Percentiles rank a stretch among this genome's conserved stretches.
phyloP scores from a whole-genome alignment of 2,329 filamentous ascomycete species.

The Nigrospora sphaerica region DNA sequence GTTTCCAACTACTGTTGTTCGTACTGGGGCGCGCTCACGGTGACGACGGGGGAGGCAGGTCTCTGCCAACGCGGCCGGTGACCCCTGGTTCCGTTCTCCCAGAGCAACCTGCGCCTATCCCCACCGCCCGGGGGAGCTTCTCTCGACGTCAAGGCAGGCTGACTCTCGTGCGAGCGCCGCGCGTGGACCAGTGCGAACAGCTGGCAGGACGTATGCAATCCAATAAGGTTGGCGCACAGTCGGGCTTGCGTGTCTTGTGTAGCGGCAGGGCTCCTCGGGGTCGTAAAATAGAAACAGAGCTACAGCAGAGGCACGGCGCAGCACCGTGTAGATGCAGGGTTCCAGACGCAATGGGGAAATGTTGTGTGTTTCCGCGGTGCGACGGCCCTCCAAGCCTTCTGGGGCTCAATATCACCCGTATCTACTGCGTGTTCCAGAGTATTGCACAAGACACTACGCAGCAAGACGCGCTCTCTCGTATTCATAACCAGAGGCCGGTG shows the following conservation, averaged over 20 bases:
- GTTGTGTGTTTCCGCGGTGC: conserved; percentile 24
- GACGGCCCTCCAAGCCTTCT: conserved; percentile 10
- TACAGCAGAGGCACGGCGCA: conserved; percentile 13
- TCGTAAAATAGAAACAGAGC: conserved; percentile 14
- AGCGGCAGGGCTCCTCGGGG: conserved; percentile 12
- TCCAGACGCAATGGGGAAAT: conserved; percentile 14
- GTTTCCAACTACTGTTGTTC: background rate
- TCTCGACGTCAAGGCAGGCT: conserved; percentile 7
- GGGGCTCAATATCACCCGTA: background rate
- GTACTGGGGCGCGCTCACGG: background rate
- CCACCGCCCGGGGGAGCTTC: conserved; percentile 17
- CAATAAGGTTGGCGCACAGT: conserved; percentile 16
- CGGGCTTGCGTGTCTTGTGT: conserved; percentile 2
- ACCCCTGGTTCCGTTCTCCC: no score
- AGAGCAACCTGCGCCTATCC: background rate
- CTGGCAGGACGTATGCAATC: conserved; percentile 16
- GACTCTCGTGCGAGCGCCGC: conserved; percentile 8
- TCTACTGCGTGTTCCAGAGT: conserved; percentile 12
- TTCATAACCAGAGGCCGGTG: conserved; percentile 18
- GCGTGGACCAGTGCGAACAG: conserved; percentile 18
- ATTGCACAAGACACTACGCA: conserved; percentile 16
- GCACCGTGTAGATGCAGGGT: background rate
- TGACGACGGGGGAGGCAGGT: background rate
- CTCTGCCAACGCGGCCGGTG: background rate
- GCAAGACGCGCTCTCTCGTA: conserved; percentile 21